These are phyloP conservation scores for Atkinsonella hypoxylon DNA, from an alignment of 2,329 filamentous ascomycete species.

Conservation along the genomic window DNA sequence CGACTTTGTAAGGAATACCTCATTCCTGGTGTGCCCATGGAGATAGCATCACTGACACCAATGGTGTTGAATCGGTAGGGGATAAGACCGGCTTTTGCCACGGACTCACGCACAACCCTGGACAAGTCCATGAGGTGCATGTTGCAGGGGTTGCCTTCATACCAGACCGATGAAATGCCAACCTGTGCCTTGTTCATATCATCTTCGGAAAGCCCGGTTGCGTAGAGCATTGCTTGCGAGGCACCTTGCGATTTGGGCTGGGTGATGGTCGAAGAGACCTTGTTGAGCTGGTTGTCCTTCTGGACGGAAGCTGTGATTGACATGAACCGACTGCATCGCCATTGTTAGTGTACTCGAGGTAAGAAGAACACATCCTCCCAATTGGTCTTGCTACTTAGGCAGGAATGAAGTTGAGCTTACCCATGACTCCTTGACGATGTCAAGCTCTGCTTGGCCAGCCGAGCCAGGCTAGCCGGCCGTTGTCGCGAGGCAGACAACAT, in stretches of 20 bases:
- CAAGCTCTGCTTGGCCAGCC: conserved; percentile 9
- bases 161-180: conserved; percentile 97
- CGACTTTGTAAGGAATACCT: conserved; percentile 86
- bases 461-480: conserved; percentile 7
- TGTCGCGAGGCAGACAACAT: conserved; percentile 13
- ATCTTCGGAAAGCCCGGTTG: conserved; percentile 71
- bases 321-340: conserved; percentile 32
- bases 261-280: conserved; percentile 72
- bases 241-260: conserved; percentile 97
- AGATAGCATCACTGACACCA: conserved; percentile 93
- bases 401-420: conserved; percentile 5
- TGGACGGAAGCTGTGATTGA: conserved; percentile 37
- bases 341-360: neutral
- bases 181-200: conserved; percentile 97
- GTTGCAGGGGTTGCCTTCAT: conserved; percentile 96
- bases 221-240: conserved; percentile 98
- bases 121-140: conserved; percentile 95
- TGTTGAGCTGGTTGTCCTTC: conserved; percentile 58
- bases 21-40: conserved; percentile 98
- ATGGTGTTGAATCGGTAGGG: conserved; percentile 99
- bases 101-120: conserved; percentile 53
- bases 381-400: too few species aligned
- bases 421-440: conserved; percentile 8
- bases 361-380: neutral
- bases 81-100: conserved; percentile 61